Base-by-base conservation (phyloP, 345 rosid genomes). In the Angophora floribunda region DNA sequence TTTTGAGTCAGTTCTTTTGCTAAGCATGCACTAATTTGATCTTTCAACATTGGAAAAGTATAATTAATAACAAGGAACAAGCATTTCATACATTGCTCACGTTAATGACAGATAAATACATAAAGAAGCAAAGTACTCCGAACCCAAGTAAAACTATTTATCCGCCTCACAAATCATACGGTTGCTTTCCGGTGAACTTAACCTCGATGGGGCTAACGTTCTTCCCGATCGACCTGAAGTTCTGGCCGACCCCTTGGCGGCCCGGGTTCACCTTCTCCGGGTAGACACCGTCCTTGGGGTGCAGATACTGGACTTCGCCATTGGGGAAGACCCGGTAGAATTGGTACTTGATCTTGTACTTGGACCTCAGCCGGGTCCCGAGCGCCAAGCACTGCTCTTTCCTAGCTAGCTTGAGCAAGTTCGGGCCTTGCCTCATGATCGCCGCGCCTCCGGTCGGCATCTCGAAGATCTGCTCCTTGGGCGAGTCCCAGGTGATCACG, bases 381-480 rank as follows among this genome's bases (percentile, higher is more conserved):
- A 96, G 94, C 14, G 99, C 99, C 92, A 97, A 87, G 91, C 98
- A 97, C 93, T 96, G 99, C 88, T 97, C 99, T 89, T 97, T 97
- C 96, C 99, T 95, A 7, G 98, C 99, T 91, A 97, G 59, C 93
- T 97, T 97, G 86, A 97, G 92, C 94, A 97, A 79, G 92, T 96
- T 97, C 15, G 99, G 97, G 16, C 99, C 99, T 93, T 96, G 91
- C 79, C 99, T 96, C 99, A 97, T 97, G 85, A 95, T 97, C 52
- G 99, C 98, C 3, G 99, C 99, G 0, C 99, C 99, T 13, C 98
- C 99, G 0, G 99, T 97, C 1, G 98, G 98, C 99, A 97, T 97
- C 94, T 96, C 99, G 79, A 97, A 96, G 90, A 97, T 94, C 89
- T 97, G 99, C 88, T 97, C 99, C 86, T 96, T 96, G 0, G 98